phyloP scores from a whole-genome alignment of 805 yeast species.

The Myxozyma nipponensis region DNA sequence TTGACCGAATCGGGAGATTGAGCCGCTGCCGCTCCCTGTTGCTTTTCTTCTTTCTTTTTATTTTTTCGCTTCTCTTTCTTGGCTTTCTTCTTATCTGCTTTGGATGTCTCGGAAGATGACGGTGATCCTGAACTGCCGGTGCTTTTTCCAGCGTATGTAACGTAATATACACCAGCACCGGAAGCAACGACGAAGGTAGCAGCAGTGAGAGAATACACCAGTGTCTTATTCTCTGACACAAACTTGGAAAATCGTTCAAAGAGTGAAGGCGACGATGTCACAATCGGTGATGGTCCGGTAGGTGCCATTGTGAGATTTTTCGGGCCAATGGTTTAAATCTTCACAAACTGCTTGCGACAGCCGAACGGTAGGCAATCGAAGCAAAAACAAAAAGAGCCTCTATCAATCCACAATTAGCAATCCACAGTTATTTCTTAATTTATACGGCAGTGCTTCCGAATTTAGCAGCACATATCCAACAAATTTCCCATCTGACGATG shows the following conservation, averaged over 20 bases:
- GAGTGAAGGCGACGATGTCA: slow-evolving; percentile 19
- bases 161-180: slow-evolving; percentile 30
- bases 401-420: no score
- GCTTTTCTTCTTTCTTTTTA: slow-evolving; percentile 17
- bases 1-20: slow-evolving; percentile 3
- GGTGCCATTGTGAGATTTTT: no score
- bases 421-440: no score
- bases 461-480: no score
- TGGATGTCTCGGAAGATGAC: slow-evolving; percentile 5
- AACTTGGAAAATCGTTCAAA: slow-evolving; percentile 23
- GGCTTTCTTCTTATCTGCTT: slow-evolving; percentile 17
- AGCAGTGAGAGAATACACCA: slow-evolving; percentile 26
- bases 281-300: slow-evolving; percentile 2
- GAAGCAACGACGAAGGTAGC: slow-evolving; percentile 25
- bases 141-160: slow-evolving; percentile 14
- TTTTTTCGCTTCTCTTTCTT: slow-evolving; percentile 25
- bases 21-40: slow-evolving; percentile 6
- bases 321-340: no score
- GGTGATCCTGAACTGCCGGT: neutral
- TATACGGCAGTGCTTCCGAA: no score
- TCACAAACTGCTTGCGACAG: no score
- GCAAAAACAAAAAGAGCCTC: no score
- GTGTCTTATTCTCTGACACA: slow-evolving; percentile 27
- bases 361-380: no score
- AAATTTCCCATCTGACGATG: no score